Percentiles rank a stretch among this genome's conserved stretches.
Evolutionary conservation across 2,329 filamentous ascomycete genomes (phyloP).

Genomic region (Periglandula ipomoeae): DNA sequence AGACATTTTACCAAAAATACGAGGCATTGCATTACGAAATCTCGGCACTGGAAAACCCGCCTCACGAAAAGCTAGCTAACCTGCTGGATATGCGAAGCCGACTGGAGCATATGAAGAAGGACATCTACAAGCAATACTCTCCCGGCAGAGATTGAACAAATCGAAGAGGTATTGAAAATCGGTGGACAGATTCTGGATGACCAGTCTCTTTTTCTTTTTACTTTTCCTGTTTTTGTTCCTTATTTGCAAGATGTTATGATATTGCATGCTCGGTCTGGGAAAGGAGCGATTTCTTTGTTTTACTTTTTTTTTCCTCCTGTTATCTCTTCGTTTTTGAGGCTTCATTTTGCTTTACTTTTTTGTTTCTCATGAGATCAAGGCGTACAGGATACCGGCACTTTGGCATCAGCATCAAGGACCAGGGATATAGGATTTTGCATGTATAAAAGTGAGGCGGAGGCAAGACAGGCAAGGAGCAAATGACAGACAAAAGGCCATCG

Average conservation of each 20-base stretch:
- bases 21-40: constrained; percentile 48
- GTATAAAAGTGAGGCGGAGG: not conserved
- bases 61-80: constrained; percentile 39
- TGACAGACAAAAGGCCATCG: not conserved
- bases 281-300: constrained; percentile 1
- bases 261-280: constrained; percentile 6
- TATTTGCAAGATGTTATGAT: constrained; percentile 4
- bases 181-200: not conserved
- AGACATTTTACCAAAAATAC: constrained; percentile 47
- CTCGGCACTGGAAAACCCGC: constrained; percentile 38
- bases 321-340: not conserved
- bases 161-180: not conserved
- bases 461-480: too few relatives aligned
- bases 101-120: constrained; percentile 47
- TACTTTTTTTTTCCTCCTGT: not conserved
- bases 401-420: constrained; percentile 4
- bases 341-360: not conserved
- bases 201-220: not conserved
- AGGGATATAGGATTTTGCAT: constrained; percentile 3
- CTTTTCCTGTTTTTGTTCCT: not conserved
- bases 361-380: not conserved
- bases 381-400: constrained; percentile 4
- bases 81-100: constrained; percentile 46
- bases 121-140: constrained; percentile 43
- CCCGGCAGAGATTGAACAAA: constrained; percentile 16